These are phyloP conservation scores for Bonia amplexicaulis DNA, from an alignment of 176 grass and related monocot species.

Conservation along the genomic window DNA sequence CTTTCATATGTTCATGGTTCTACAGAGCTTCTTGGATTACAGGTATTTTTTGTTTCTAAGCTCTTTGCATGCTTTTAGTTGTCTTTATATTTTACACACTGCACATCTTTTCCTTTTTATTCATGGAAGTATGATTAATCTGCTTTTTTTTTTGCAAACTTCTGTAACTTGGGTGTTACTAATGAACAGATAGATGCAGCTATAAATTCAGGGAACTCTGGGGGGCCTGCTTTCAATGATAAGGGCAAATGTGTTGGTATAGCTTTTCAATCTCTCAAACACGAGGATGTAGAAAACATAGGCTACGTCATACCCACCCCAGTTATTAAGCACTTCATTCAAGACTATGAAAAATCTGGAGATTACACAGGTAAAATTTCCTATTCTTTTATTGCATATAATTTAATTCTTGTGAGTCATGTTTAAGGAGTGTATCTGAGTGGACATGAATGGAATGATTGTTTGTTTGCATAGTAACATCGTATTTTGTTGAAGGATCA, in stretches of 20 bases:
- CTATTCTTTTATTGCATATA: neutral
- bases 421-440: slow-evolving; percentile 1
- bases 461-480: neutral
- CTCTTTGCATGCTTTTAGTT: slow-evolving; percentile 15
- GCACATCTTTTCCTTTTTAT: neutral
- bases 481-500: neutral
- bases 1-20: slow-evolving; percentile 99
- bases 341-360: slow-evolving; percentile 83
- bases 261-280: slow-evolving; percentile 98
- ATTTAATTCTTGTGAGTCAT: slow-evolving; percentile 6
- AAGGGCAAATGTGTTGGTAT: slow-evolving; percentile 88
- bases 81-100: neutral
- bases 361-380: slow-evolving; percentile 67
- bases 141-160: neutral
- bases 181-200: slow-evolving; percentile 93
- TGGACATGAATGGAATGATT: neutral
- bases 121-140: neutral
- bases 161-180: slow-evolving; percentile 15
- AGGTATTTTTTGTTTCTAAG: slow-evolving; percentile 45
- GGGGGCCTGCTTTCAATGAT: slow-evolving; percentile 92
- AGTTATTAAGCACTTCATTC: slow-evolving; percentile 93
- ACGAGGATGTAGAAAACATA: slow-evolving; percentile 99
- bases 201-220: slow-evolving; percentile 98
- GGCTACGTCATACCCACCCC: slow-evolving; percentile 97
- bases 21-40: slow-evolving; percentile 89